These are phyloP conservation scores for Ustilago curta DNA, from an alignment of 1,284 basidiomycete species.

Conservation along the genomic window DNA sequence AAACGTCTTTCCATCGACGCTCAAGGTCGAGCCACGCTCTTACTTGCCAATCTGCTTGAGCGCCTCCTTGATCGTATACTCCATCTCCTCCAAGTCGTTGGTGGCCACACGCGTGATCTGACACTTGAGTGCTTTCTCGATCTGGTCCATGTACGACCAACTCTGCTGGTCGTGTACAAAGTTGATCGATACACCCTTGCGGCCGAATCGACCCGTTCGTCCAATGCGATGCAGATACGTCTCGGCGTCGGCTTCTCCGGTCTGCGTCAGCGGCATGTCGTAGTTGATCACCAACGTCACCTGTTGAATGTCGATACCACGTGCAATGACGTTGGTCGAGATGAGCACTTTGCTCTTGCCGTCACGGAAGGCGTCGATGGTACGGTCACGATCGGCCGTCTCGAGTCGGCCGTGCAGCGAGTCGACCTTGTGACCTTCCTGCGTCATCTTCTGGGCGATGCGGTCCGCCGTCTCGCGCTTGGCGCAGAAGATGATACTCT, in stretches of 20 bases:
- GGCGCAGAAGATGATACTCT: conserved; percentile 93
- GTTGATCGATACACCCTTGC: conserved; percentile 69
- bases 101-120: conserved; percentile 63
- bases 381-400: conserved; percentile 84
- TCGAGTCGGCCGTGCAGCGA: conserved; percentile 96
- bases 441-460: conserved; percentile 88
- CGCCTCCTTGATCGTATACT: conserved; percentile 66
- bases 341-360: conserved; percentile 97
- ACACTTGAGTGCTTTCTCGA: conserved; percentile 66
- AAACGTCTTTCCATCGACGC: neutral
- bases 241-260: conserved; percentile 84
- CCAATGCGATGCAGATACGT: conserved; percentile 99
- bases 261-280: conserved; percentile 81
- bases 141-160: conserved; percentile 65
- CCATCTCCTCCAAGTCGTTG: conserved; percentile 68
- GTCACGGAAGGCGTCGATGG: conserved; percentile 95
- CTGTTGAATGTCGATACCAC: conserved; percentile 98
- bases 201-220: conserved; percentile 67
- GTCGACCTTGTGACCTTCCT: conserved; percentile 94
- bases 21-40: conserved; percentile 1
- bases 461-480: conserved; percentile 87
- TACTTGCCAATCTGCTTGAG: conserved; percentile 56
- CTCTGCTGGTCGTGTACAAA: conserved; percentile 67
- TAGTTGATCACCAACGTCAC: conserved; percentile 88
- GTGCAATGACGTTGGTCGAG: conserved; percentile 97